phyloP scores from a whole-genome alignment of 192 early-diverging fungal genomes.

The Linnemannia exigua region DNA sequence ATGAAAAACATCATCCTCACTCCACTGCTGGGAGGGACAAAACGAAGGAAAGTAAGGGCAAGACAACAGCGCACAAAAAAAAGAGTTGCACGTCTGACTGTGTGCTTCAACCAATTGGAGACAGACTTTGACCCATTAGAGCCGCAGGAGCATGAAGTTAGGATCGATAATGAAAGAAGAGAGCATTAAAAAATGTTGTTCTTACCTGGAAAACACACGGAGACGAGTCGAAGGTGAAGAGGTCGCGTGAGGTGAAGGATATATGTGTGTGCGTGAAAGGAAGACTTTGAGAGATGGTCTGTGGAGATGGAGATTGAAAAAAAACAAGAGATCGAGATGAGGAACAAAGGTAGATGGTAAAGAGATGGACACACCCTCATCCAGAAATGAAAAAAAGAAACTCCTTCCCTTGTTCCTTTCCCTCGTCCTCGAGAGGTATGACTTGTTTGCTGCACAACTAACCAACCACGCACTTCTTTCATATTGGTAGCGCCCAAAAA shows the following conservation, averaged over 20 bases:
- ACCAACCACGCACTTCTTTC: background rate
- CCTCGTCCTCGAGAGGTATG: background rate
- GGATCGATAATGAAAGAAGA: slow-evolving; percentile 1
- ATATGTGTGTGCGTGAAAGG: background rate
- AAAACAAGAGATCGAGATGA: background rate
- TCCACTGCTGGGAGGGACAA: slow-evolving; percentile 4
- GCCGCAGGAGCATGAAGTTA: background rate
- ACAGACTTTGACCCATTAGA: background rate
- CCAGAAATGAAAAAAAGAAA: background rate
- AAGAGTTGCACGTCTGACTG: background rate
- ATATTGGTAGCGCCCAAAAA: background rate
- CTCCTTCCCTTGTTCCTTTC: background rate
- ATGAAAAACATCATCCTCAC: background rate
- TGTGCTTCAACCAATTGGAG: slow-evolving; percentile 1
- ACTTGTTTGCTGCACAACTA: background rate
- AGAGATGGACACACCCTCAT: background rate
- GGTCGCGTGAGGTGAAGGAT: background rate
- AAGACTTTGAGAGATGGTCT: background rate
- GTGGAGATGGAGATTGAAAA: background rate
- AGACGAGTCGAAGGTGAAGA: background rate
- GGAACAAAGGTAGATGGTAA: background rate
- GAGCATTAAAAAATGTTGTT: background rate
- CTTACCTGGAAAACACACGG: background rate
- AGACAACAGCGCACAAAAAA: background rate
- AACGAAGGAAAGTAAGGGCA: background rate